Evolutionary conservation across 2,329 filamentous ascomycete species (phyloP), one percentile per base, ranked within the genome.

Genomic region (Byssoonygena ceratinophila): DNA sequence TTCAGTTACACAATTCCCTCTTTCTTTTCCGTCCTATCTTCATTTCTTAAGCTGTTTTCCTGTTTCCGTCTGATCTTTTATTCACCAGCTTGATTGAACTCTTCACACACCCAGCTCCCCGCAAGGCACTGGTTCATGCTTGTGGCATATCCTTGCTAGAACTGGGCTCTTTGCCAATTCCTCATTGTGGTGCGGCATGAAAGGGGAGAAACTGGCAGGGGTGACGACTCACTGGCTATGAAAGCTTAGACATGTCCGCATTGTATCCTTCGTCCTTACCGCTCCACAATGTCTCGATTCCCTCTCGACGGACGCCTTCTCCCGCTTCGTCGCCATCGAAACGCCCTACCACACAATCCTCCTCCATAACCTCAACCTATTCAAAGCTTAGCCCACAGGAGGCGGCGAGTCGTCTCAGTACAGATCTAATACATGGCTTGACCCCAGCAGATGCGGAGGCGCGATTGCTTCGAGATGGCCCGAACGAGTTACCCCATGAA

Each of bases 401-500:
- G 69, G 84, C 86, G 9, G 89, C 88, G 41, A 76, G 82, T 51
- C 82, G 81, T 58, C 74, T 97, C 51, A 78, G 83, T 58, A 94
- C 91, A 3, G 96, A 90, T n/a, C 74, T 95, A 23, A 81, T 77
- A 12, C 79, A 87, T 63, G 92, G 92, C 49, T 78, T 98, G 12
- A 82, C 87, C 4, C 83, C 87, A 0, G 79, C 82, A 41, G 88
- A 95, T 69, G 92, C 90, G 32, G 77, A 89, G 55, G 79, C 84
- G 52, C 82, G 91, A 63, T 76, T 95, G 56, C 79, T 84, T 63
- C 80, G 85, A 58, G 81, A 92, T 72, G 92, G 92, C 29, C 83
- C 85, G 25, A 98, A 98, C 69, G 92, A 98, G 70, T 84, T 98
- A 34, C 88, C 92, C 4, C 88, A 94, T 68, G 90, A 97, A 55